phyloP scores from a whole-genome alignment of 176 grass and related monocot species.

The Juncus inflexus region DNA sequence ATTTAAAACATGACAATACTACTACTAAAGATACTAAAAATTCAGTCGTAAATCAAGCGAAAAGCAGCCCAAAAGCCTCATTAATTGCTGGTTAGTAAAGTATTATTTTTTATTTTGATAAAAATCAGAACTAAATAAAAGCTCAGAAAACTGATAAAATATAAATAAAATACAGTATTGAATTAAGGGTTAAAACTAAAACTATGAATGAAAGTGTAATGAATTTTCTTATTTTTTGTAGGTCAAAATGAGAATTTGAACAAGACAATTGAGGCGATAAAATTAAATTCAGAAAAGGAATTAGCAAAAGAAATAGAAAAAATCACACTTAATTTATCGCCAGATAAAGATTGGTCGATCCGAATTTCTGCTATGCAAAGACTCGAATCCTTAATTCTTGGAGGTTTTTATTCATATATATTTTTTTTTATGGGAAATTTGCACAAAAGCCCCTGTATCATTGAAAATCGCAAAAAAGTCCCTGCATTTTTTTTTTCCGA shows the following conservation, averaged over 20 bases:
- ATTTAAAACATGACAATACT: slow-evolving; percentile 22
- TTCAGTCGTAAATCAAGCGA: slow-evolving; percentile 31
- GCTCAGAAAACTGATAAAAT: too few relatives aligned
- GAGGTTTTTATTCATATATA: slow-evolving; percentile 41
- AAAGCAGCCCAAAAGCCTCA: slow-evolving; percentile 38
- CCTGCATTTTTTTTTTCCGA: too few relatives aligned
- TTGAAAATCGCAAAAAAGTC: too few relatives aligned
- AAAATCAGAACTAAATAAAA: too few relatives aligned
- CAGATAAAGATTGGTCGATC: slow-evolving; percentile 83
- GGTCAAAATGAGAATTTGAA: slow-evolving; percentile 51
- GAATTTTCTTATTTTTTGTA: slow-evolving; percentile 25
- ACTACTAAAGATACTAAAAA: slow-evolving; percentile 42
- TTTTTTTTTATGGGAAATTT: too few relatives aligned
- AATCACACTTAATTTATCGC: slow-evolving; percentile 43
- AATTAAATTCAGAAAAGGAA: slow-evolving; percentile 88
- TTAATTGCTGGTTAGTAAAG: slow-evolving; percentile 43
- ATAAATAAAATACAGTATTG: too few relatives aligned
- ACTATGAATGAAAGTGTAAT: background rate
- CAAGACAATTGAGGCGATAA: slow-evolving; percentile 57
- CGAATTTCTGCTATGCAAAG: slow-evolving; percentile 82
- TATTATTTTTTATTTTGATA: background rate
- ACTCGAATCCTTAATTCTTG: slow-evolving; percentile 78
- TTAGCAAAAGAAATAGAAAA: slow-evolving; percentile 69
- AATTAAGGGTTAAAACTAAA: too few relatives aligned
- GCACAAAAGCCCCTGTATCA: too few relatives aligned